Conservation (phyloP, 257 asterid species). For the Salvia hispanica region DNA sequence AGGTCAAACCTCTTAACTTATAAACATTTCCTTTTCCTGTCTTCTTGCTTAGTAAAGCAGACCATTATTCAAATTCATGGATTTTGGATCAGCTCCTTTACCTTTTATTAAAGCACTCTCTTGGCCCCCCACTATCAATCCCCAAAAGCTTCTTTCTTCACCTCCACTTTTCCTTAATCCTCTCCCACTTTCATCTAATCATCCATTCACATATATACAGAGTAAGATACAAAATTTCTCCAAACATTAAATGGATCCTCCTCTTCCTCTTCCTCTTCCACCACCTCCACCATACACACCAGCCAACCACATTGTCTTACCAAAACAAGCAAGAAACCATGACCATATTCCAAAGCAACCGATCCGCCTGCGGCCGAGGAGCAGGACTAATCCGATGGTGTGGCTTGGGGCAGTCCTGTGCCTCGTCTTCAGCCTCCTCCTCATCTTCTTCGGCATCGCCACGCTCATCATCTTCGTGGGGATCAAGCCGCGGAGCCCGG, state of each 20-base stretch:
- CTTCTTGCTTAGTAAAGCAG: conserved; percentile 37
- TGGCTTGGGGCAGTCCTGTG: conserved; percentile 73
- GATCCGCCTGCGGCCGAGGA: conserved; percentile 46
- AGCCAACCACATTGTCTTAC: conserved; percentile 32
- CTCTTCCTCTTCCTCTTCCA: conserved; percentile 33
- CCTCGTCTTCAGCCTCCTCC: conserved; percentile 59
- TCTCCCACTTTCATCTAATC: conserved; percentile 38
- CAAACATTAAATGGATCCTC: conserved; percentile 30
- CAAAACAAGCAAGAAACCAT: conserved; percentile 38
- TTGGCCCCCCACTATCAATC: conserved; percentile 45
- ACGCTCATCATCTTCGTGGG: conserved; percentile 57
- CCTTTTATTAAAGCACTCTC: conserved; percentile 38
- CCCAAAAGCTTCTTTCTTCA: conserved; percentile 47
- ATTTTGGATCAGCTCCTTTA: conserved; percentile 45
- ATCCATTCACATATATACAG: not conserved
- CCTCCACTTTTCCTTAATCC: conserved; percentile 42
- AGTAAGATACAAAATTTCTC: not conserved
- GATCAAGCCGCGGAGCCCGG: conserved; percentile 64
- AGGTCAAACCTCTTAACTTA: conserved; percentile 31
- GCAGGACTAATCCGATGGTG: conserved; percentile 56
- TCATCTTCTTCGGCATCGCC: conserved; percentile 67
- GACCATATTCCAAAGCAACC: conserved; percentile 46
- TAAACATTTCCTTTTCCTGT: conserved; percentile 34
- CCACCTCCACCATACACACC: conserved; percentile 56
- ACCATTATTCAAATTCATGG: conserved; percentile 43